phyloP scores from a whole-genome alignment of 768 basidiomycete species.

The Coprinellus micaceus region DNA sequence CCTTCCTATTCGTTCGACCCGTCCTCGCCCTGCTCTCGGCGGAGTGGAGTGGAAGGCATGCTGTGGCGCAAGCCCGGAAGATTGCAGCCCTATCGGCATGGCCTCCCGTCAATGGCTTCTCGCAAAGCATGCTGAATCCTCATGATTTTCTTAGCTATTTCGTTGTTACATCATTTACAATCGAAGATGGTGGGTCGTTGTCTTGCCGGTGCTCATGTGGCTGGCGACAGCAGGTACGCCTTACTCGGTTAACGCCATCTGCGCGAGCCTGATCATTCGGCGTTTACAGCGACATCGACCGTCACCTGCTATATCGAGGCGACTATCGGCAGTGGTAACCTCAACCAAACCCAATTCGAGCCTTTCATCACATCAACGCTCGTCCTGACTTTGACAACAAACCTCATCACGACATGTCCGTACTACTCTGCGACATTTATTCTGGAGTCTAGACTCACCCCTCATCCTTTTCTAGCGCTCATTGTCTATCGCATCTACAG shows the following conservation, averaged over 20 bases:
- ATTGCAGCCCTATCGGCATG: background rate
- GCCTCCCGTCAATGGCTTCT: background rate
- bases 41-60: background rate
- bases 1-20: background rate
- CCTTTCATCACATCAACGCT: conserved; percentile 38
- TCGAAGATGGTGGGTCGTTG: conserved; percentile 27
- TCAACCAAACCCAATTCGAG: conserved; percentile 27
- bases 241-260: background rate
- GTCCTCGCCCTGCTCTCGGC: background rate
- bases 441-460: background rate
- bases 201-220: conserved; percentile 31
- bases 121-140: background rate
- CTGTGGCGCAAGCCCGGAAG: background rate
- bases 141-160: conserved; percentile 27
- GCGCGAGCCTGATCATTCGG: background rate
- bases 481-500: conserved; percentile 38
- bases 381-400: conserved; percentile 34
- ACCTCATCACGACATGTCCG: conserved; percentile 37
- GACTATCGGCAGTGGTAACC: conserved; percentile 20
- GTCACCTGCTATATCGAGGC: conserved; percentile 33
- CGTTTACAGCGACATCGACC: conserved; percentile 27
- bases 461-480: conserved; percentile 21
- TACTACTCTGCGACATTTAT: background rate
- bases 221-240: conserved; percentile 31
- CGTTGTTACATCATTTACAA: conserved; percentile 38